These are phyloP conservation scores for Alternaria viburni DNA, from an alignment of 2,329 filamentous ascomycete genomes.

Conservation along the genomic window DNA sequence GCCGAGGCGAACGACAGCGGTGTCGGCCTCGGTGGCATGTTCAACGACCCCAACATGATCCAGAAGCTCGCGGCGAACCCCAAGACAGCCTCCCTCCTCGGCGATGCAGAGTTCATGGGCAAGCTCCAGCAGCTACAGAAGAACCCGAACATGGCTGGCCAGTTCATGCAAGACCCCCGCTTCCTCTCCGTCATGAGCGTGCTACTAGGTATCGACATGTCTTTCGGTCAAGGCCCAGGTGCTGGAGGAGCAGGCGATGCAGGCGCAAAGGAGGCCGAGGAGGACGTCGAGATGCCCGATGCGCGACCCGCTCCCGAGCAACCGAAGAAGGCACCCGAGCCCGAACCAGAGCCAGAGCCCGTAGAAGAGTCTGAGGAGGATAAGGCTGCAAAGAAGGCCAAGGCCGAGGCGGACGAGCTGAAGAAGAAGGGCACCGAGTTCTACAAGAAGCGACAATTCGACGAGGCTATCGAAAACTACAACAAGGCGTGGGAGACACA, in stretches of 20 bases:
- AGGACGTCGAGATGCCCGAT: constrained; percentile 82
- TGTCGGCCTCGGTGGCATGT: constrained; percentile 86
- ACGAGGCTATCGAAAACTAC: constrained; percentile 93
- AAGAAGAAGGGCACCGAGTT: constrained; percentile 92
- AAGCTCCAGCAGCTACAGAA: constrained; percentile 83
- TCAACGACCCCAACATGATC: constrained; percentile 88
- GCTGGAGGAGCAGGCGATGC: constrained; percentile 48
- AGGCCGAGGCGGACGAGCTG: constrained; percentile 90
- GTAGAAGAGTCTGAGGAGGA: constrained; percentile 88
- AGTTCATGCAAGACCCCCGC: constrained; percentile 85
- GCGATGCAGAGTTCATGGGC: constrained; percentile 84
- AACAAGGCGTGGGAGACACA: constrained; percentile 89
- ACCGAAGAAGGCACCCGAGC: constrained; percentile 53
- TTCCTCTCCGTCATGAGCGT: constrained; percentile 96
- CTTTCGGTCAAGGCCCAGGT: constrained; percentile 64
- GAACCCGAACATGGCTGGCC: constrained; percentile 79
- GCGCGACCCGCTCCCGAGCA: constrained; percentile 63
- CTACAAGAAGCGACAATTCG: constrained; percentile 99
- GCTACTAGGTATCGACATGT: constrained; percentile 91
- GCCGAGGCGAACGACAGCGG: constrained; percentile 71
- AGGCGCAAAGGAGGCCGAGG: constrained; percentile 61
- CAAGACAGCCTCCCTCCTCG: constrained; percentile 83
- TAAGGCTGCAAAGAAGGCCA: constrained; percentile 83
- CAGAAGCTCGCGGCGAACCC: constrained; percentile 93
- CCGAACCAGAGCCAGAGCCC: constrained; percentile 68